phyloP scores from a whole-genome alignment of 805 yeast genomes.

The Cyberlindnera xishuangbannaensis region DNA sequence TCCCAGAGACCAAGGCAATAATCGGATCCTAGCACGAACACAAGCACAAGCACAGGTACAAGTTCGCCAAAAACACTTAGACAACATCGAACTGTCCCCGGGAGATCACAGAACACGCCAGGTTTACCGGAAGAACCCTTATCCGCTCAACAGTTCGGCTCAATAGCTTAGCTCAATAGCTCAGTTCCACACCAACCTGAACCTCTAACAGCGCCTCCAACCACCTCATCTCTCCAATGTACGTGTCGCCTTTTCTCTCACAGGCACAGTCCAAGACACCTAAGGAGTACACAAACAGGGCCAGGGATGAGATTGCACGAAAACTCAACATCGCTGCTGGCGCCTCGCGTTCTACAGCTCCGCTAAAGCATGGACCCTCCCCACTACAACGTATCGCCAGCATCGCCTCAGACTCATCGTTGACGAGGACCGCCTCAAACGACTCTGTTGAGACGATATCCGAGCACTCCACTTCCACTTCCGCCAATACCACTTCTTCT shows the following conservation, averaged over 20 bases:
- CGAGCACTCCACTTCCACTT: conserved; percentile 1
- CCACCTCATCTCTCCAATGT: too few species aligned
- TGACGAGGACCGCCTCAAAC: conserved; percentile 17
- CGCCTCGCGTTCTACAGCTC: conserved; percentile 9
- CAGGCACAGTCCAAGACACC: conserved; percentile 22
- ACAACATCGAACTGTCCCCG: too few species aligned
- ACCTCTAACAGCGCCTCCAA: not conserved
- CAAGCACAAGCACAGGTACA: too few species aligned
- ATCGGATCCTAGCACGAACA: too few species aligned
- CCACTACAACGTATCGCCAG: conserved; percentile 24
- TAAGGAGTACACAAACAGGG: conserved; percentile 25
- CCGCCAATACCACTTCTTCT: too few species aligned
- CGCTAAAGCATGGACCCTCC: conserved; percentile 25
- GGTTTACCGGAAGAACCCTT: too few species aligned
- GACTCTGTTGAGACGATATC: conserved; percentile 19
- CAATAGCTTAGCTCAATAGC: not conserved
- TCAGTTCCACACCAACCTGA: not conserved
- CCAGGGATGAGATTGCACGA: conserved; percentile 26
- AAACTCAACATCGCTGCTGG: conserved; percentile 16
- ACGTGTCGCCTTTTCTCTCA: conserved; percentile 19
- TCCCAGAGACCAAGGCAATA: too few species aligned
- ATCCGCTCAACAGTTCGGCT: too few species aligned
- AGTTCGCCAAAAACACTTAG: too few species aligned
- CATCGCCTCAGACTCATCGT: conserved; percentile 21
- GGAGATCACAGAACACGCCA: too few species aligned